Base-by-base conservation (phyloP, 352 stramenopile genomes). In the Pythium coloratum region DNA sequence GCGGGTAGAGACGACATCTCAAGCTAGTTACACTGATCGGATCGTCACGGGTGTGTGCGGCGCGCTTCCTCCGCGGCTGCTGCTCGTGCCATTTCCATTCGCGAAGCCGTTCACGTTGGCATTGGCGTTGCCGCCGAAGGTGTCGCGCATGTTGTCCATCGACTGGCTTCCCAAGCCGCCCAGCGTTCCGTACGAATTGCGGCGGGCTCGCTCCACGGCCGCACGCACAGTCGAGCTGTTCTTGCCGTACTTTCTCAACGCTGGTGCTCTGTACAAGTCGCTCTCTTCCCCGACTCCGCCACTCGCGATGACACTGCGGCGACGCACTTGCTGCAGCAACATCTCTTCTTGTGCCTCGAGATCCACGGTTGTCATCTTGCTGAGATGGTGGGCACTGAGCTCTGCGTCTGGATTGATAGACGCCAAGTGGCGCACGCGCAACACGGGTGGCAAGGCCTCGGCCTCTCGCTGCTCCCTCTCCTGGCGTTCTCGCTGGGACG, bases 221-320 rank as follows among this genome's bases (percentile, higher is more conserved):
- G 67, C 67, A 1, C 56, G 61, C 28, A 69, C 18, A 10, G 32
- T 63, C 26, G 62, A 50, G 51, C 61, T 55, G 49, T 69, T 73
- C 56, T 73, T 66, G 49, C 67, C 62, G 50, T 70, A 70, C 49
- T 76, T 72, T 18, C 85, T 81, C 33, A 93, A 72, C 24, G 85
- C 83, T 36, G 85, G 85, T 42, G 90, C 85, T 50, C 85, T 80
- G 59, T 94, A 94, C 59, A 86, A 53, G 50, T 94, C 83, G 67
- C 81, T 91, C 56, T 86, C 84, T 33, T 88, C 75, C 28, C 55
- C 47, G 40, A 65, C 69, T 13, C 82, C 75, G 20, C 53, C 50
- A 10, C 71, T 53, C 0, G 69, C 64, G 8, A 72, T 71, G 26
- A 57, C 49, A 53, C 84, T 72, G 44, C 59, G 46, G 7, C 77